Conservation (phyloP, 371 early-diverging fungal species). For the Nosema muscidifuracis region DNA sequence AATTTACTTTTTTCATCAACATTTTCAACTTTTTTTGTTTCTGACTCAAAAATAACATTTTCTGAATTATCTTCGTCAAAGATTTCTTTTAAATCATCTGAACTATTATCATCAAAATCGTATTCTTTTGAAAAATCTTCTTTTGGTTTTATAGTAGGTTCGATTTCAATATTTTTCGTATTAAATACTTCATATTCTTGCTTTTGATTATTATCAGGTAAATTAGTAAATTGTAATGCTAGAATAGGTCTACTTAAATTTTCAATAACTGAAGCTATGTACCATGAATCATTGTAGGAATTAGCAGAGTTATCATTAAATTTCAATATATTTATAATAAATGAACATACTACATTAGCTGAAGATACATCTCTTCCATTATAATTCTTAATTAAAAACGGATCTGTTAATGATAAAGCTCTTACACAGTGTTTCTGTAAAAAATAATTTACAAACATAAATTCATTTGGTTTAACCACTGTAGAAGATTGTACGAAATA, state of each 20-base stretch:
- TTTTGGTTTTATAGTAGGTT: neutral
- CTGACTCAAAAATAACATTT: neutral
- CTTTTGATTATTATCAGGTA: slow-evolving; percentile 1
- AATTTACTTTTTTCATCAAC: neutral
- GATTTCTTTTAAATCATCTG: neutral
- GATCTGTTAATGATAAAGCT: slow-evolving; percentile 42
- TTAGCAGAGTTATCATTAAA: slow-evolving; percentile 63
- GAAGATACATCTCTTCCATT: slow-evolving; percentile 40
- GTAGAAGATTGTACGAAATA: slow-evolving; percentile 62
- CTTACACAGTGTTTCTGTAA: slow-evolving; percentile 59
- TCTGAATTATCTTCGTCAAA: neutral
- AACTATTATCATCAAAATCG: slow-evolving; percentile 1
- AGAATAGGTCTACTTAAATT: slow-evolving; percentile 17
- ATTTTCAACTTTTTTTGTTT: neutral
- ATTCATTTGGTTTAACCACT: slow-evolving; percentile 61
- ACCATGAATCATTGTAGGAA: slow-evolving; percentile 58
- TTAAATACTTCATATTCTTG: too few relatives aligned
- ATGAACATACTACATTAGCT: slow-evolving; percentile 54
- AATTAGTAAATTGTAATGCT: slow-evolving; percentile 40
- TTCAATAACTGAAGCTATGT: slow-evolving; percentile 57
- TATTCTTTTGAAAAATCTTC: neutral
- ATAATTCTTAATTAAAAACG: slow-evolving; percentile 34
- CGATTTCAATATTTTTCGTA: neutral
- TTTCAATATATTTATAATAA: slow-evolving; percentile 61
- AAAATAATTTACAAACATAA: slow-evolving; percentile 59